phyloP scores from a whole-genome alignment of 2,329 filamentous ascomycete species.

The Trichoderma sp. region DNA sequence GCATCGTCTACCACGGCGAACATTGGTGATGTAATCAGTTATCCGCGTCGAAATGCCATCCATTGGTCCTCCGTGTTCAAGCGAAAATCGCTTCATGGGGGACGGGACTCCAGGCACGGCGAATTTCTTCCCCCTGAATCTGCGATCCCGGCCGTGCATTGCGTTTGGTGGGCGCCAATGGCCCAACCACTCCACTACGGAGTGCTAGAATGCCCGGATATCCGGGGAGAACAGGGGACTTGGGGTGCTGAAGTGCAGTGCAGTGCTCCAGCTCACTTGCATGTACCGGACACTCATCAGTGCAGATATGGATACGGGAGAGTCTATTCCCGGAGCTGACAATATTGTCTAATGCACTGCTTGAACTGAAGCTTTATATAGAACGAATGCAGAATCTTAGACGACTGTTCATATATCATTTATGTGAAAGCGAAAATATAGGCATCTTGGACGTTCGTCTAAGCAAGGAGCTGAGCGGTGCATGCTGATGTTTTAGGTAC shows the following conservation, averaged over 20 bases:
- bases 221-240: not conserved
- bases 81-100: not conserved
- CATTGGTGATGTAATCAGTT: not conserved
- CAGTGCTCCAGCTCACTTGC: not conserved
- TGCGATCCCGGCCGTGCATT: not conserved
- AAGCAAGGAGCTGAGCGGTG: not conserved
- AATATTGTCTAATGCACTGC: not conserved
- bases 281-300: not conserved
- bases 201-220: constrained; percentile 1
- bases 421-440: not conserved
- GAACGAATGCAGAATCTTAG: not conserved
- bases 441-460: not conserved
- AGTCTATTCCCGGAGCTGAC: not conserved
- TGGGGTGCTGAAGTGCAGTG: not conserved
- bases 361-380: not conserved
- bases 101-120: not conserved
- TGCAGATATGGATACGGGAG: not conserved
- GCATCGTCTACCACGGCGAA: not conserved
- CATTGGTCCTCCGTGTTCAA: not conserved
- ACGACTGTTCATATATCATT: not conserved
- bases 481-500: not conserved
- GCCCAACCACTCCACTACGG: constrained; percentile 5
- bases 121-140: not conserved
- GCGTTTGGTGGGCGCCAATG: not conserved
- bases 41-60: not conserved